Evolutionary conservation across 202 grass and related monocot genomes (phyloP), one percentile per base, ranked within the genome.

Genomic region (Brachypodium distachyon): DNA sequence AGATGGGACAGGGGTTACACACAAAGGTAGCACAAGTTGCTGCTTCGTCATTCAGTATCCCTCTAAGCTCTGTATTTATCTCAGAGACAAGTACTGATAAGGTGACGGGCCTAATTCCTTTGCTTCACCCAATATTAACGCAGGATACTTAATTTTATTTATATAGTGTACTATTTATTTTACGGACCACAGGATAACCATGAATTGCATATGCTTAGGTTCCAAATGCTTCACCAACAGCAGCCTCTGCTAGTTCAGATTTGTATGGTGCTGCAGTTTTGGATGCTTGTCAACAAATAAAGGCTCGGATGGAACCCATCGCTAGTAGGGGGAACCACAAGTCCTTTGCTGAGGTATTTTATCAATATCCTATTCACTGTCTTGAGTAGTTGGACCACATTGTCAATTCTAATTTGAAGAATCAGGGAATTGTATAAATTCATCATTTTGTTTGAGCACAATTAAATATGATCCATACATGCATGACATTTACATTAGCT

Each of bases 1-100:
- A 97, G 66, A 97, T 97, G 95, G 95, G 95, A 60, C 95, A 97
- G 83, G 95, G 95, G 63, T 86, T 97, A 73, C 95, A 97, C 81
- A 97, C 95, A 58, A 97, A 97, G 93, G 34, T 97, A 56, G 91
- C 95, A 28, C 95, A 97, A 79, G 81, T 97, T 87, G 89, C 91
- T 38, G 95, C 95, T 42, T 90, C 95, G 5, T 86, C 82, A 21
- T 94, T 97, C 72, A 50, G 90, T 76, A 94, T 97, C 66, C 87
- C 95, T 83, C 76, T 97, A 69, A 91, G 58, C 76, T 93, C 71
- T 79, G 88, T 97, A 79, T 97, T 97, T 85, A 89, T 97, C 76
- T 97, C 94, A 50, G 94, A 97, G 72, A 97, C 94, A 36, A 93
- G 94, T 79, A 97, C 94, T 23, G 90, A 97, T 77, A 68, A 68